These are phyloP conservation scores for Amphicarpaea edgeworthii DNA, from an alignment of 306 rosid genomes.

Conservation along the genomic window DNA sequence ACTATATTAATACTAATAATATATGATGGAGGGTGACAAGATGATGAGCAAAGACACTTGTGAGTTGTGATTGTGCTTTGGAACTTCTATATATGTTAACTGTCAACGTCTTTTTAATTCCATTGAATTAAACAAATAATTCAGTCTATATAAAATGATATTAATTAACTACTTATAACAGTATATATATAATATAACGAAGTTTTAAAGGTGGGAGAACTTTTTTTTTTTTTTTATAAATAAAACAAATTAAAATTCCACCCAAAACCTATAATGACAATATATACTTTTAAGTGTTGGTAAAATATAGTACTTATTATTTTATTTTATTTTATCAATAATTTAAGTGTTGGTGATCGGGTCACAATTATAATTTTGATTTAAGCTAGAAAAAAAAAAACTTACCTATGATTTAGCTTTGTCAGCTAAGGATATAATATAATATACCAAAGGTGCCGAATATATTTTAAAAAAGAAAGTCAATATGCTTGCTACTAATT, in stretches of 20 bases:
- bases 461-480: slow-evolving; percentile 11
- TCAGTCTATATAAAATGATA: neutral
- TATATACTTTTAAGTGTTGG: neutral
- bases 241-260: neutral
- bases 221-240: too few species aligned
- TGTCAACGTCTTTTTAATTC: neutral
- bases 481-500: slow-evolving; percentile 5
- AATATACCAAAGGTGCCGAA: neutral
- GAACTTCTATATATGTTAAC: neutral
- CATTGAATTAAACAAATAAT: neutral
- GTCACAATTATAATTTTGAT: neutral
- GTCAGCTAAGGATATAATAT: slow-evolving; percentile 9
- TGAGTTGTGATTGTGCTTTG: neutral
- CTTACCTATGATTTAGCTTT: neutral
- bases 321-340: neutral
- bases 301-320: neutral
- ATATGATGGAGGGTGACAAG: neutral
- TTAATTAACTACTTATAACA: neutral
- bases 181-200: neutral
- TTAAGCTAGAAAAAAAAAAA: neutral
- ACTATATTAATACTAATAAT: too few species aligned
- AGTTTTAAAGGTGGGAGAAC: neutral
- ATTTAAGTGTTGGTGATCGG: neutral
- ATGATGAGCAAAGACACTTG: neutral
- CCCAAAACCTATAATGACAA: neutral